phyloP scores from a whole-genome alignment of 768 basidiomycete genomes.

The Kwoniella pini region DNA sequence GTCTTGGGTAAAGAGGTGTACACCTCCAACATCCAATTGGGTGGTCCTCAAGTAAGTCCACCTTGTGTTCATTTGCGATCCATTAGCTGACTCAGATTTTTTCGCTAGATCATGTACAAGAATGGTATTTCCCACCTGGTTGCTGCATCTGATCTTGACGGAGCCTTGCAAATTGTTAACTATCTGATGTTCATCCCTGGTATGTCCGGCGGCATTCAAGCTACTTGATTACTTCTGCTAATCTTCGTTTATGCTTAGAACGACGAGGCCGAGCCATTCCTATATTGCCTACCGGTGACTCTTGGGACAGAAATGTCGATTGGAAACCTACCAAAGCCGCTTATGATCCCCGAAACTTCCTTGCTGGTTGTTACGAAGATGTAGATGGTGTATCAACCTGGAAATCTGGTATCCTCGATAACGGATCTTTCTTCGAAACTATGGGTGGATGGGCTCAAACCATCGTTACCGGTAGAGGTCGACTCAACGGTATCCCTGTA shows the following conservation, averaged over 20 bases:
- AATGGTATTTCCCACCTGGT: constrained; percentile 98
- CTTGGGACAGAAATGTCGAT: constrained; percentile 89
- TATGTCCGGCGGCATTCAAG: constrained; percentile 41
- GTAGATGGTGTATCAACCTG: constrained; percentile 63
- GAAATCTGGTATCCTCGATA: constrained; percentile 93
- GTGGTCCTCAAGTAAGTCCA: constrained; percentile 75
- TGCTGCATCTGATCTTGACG: constrained; percentile 91
- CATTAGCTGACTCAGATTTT: background rate
- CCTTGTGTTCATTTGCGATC: background rate
- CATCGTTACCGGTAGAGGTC: constrained; percentile 93
- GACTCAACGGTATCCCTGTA: constrained; percentile 93
- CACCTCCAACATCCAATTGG: constrained; percentile 96
- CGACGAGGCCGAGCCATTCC: constrained; percentile 77
- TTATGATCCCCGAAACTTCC: constrained; percentile 98
- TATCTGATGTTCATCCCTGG: constrained; percentile 93
- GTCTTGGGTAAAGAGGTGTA: constrained; percentile 98
- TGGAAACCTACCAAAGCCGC: constrained; percentile 85
- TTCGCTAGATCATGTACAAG: constrained; percentile 86
- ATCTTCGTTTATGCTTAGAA: constrained; percentile 18
- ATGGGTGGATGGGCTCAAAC: constrained; percentile 99
- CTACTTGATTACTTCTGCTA: constrained; percentile 5
- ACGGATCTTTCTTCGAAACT: constrained; percentile 96
- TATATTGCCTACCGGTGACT: constrained; percentile 67
- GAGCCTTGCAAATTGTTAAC: constrained; percentile 86
- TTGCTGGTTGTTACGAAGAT: constrained; percentile 91